Conservation (phyloP, 257 asterid genomes). For the Solanum etuberosum region DNA sequence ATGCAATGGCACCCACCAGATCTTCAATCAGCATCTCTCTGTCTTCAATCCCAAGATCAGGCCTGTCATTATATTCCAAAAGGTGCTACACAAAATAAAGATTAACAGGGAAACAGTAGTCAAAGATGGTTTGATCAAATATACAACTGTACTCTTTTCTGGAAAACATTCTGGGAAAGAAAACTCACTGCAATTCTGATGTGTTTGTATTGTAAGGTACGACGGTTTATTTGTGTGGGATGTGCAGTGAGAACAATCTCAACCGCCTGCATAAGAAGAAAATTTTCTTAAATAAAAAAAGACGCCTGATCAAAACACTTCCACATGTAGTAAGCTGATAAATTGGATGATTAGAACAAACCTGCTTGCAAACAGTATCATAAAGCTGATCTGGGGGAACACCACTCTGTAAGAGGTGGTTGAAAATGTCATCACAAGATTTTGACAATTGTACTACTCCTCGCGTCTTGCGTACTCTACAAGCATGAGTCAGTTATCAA, state of each 20-base stretch:
- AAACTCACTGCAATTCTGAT: constrained; percentile 72
- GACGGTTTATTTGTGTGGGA: constrained; percentile 91
- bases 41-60: constrained; percentile 81
- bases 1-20: constrained; percentile 43
- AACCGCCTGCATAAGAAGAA: constrained; percentile 47
- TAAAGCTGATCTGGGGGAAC: constrained; percentile 73
- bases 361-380: constrained; percentile 91
- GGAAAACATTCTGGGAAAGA: neutral
- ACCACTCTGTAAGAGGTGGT: constrained; percentile 72
- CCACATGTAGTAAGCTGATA: neutral
- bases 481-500: neutral
- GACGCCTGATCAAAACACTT: neutral
- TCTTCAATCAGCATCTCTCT: constrained; percentile 91
- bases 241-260: constrained; percentile 99
- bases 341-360: constrained; percentile 4
- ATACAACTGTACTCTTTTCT: neutral
- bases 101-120: neutral
- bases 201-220: constrained; percentile 93
- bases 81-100: constrained; percentile 56
- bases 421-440: constrained; percentile 87
- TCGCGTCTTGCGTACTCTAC: constrained; percentile 76
- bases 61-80: constrained; percentile 77
- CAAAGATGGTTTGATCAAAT: neutral
- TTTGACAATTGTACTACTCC: constrained; percentile 45
- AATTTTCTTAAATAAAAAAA: neutral